Conservation (phyloP, 805 yeast genomes). For the Maudiozyma serrabonitensis region DNA sequence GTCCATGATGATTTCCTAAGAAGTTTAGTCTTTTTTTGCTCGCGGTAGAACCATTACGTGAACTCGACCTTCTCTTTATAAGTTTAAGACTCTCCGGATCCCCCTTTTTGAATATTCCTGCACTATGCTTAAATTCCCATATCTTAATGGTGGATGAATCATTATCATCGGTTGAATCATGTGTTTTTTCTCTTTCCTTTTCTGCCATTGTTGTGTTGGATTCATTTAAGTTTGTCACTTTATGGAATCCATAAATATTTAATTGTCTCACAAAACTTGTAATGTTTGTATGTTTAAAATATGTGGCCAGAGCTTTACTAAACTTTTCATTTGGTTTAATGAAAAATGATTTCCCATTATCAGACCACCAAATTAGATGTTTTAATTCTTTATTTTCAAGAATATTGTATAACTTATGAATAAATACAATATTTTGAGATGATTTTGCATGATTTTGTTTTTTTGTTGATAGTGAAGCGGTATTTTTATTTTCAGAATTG, state of each 20-base stretch:
- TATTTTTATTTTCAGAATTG: neutral
- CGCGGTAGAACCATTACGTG: constrained; percentile 22
- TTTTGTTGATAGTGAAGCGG: neutral
- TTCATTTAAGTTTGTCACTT: constrained; percentile 33
- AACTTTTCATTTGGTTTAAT: constrained; percentile 84
- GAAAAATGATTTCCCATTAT: constrained; percentile 58
- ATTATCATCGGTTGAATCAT: neutral
- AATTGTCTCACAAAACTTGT: constrained; percentile 72
- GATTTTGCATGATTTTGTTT: neutral
- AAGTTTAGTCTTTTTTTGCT: constrained; percentile 10
- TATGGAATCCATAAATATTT: constrained; percentile 78
- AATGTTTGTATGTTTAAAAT: constrained; percentile 73
- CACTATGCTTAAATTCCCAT: constrained; percentile 89
- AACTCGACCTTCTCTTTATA: constrained; percentile 68
- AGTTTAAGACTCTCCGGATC: constrained; percentile 61
- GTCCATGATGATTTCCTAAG: neutral
- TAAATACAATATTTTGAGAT: constrained; percentile 52
- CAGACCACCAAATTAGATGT: constrained; percentile 83
- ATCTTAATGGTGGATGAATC: constrained; percentile 15
- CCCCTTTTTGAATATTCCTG: constrained; percentile 71
- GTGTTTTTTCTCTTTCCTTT: neutral
- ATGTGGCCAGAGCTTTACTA: constrained; percentile 53
- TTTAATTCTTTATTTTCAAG: constrained; percentile 63
- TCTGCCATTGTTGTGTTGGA: constrained; percentile 1
- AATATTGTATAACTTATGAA: constrained; percentile 87